A percentile compares a stretch with the other conserved stretches of the same genome.
phyloP scores from a whole-genome alignment of 1,139 yeast genomes.

The Sugiyamaella xylanicola region DNA sequence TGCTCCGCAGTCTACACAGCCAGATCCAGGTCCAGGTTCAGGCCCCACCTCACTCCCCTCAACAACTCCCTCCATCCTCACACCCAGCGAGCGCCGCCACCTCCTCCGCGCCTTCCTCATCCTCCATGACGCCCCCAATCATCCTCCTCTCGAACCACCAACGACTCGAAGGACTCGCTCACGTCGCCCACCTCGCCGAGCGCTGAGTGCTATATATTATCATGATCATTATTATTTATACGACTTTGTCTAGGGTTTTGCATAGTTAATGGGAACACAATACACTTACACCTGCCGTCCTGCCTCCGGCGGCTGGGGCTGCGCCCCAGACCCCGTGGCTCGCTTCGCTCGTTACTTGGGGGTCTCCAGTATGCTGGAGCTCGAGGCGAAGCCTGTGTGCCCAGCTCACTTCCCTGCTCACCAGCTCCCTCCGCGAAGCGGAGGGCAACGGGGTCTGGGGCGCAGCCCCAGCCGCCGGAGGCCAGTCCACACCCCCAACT shows the following conservation, averaged over 20 bases:
- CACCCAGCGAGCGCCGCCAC: constrained; percentile 1
- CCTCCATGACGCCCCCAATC: constrained; percentile 8
- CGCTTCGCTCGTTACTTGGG: no score
- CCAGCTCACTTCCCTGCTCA: no score
- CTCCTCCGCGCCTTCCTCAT: no score
- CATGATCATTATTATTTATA: constrained; percentile 3
- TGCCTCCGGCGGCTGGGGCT: constrained; percentile 1
- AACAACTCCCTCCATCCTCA: constrained; percentile 2
- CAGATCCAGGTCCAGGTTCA: background rate
- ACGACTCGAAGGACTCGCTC: constrained; percentile 33
- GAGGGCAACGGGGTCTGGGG: background rate
- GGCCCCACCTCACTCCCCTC: background rate
- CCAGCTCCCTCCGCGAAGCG: background rate
- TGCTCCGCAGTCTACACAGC: constrained; percentile 19
- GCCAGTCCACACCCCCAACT: no score
- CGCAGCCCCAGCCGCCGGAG: background rate
- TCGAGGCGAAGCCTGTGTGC: no score
- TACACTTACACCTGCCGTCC: background rate
- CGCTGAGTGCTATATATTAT: constrained; percentile 7
- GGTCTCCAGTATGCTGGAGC: no score
- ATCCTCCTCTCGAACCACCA: constrained; percentile 16
- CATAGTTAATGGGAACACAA: background rate
- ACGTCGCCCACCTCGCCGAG: constrained; percentile 28
- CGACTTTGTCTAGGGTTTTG: background rate
- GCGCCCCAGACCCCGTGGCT: background rate